Percentiles rank a stretch among this genome's conserved stretches.
These are phyloP conservation scores for Solanum dulcamara DNA, from an alignment of 257 asterid species.

Conservation along the genomic window DNA sequence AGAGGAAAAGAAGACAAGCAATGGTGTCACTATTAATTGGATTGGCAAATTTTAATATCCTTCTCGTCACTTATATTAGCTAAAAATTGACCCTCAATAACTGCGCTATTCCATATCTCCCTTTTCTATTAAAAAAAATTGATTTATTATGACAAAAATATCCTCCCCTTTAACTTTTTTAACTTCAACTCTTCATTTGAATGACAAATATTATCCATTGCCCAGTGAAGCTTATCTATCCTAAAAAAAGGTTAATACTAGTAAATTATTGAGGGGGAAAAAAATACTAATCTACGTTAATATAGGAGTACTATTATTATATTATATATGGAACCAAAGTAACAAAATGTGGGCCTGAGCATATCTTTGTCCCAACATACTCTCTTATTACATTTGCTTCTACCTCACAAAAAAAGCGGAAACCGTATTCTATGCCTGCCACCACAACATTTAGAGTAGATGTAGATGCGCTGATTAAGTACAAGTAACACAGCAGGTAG, in stretches of 20 bases:
- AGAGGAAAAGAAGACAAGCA: not conserved
- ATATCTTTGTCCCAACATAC: slow-evolving; percentile 14
- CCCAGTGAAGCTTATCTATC: not conserved
- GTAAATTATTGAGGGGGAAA: not conserved
- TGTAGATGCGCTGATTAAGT: not conserved
- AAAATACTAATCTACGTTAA: not conserved
- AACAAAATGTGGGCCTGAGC: not conserved
- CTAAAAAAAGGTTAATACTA: not conserved
- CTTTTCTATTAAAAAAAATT: slow-evolving; percentile 10
- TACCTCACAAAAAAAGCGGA: not conserved
- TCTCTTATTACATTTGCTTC: not conserved
- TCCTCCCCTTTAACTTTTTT: not conserved
- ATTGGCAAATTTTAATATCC: slow-evolving; percentile 20
- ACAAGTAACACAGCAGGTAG: not conserved
- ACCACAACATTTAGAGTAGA: not conserved
- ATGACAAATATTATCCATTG: not conserved
- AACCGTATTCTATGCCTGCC: too few species aligned
- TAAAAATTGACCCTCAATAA: slow-evolving; percentile 22
- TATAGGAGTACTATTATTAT: not conserved
- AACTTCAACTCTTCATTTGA: not conserved
- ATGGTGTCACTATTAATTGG: slow-evolving; percentile 25
- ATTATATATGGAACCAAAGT: not conserved
- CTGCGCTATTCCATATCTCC: slow-evolving; percentile 19
- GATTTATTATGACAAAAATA: not conserved
- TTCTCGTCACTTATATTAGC: slow-evolving; percentile 21